A percentile compares a stretch with the other conserved stretches of the same genome.
Evolutionary conservation across 106 monocot genomes (phyloP).

Genomic region (Alisma plantagoaquatica): DNA sequence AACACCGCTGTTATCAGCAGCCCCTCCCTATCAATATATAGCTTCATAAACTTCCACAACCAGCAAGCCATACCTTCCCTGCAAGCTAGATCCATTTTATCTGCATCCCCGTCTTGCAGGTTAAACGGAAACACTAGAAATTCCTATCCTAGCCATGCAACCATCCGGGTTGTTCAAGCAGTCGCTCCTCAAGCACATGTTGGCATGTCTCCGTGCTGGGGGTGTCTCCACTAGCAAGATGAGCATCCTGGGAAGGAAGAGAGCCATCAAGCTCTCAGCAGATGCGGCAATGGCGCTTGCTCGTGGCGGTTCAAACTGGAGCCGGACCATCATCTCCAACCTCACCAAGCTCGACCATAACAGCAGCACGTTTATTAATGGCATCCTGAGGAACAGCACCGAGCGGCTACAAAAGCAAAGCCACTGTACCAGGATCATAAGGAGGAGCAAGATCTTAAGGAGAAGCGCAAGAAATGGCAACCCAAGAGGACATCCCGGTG

Average conservation of each 20-base stretch:
- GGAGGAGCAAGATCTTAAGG: conserved; percentile 21
- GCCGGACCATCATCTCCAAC: conserved; percentile 27
- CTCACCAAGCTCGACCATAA: conserved; percentile 9
- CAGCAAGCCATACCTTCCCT: neutral
- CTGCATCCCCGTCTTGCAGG: neutral
- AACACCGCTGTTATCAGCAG: too few species aligned
- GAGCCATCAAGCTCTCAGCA: conserved; percentile 39
- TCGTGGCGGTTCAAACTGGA: conserved; percentile 39
- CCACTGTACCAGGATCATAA: neutral
- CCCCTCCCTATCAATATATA: neutral
- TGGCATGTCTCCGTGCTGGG: conserved; percentile 26
- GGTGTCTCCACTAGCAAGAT: conserved; percentile 16
- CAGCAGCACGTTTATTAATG: conserved; percentile 14
- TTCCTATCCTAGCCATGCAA: conserved; percentile 48
- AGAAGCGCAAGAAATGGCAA: conserved; percentile 5
- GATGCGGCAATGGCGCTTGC: conserved; percentile 49
- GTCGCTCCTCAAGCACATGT: conserved; percentile 36
- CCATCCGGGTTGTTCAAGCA: conserved; percentile 32
- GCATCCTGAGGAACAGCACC: neutral
- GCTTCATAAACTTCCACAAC: neutral
- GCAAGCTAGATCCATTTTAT: neutral
- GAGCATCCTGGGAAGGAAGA: conserved; percentile 45
- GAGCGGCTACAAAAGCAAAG: neutral
- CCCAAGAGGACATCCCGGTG: neutral
- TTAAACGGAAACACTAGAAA: too few species aligned